Evolutionary conservation across 2,329 filamentous ascomycete genomes (phyloP), one percentile per base, ranked within the genome.

Genomic region (Diaporthe citri): DNA sequence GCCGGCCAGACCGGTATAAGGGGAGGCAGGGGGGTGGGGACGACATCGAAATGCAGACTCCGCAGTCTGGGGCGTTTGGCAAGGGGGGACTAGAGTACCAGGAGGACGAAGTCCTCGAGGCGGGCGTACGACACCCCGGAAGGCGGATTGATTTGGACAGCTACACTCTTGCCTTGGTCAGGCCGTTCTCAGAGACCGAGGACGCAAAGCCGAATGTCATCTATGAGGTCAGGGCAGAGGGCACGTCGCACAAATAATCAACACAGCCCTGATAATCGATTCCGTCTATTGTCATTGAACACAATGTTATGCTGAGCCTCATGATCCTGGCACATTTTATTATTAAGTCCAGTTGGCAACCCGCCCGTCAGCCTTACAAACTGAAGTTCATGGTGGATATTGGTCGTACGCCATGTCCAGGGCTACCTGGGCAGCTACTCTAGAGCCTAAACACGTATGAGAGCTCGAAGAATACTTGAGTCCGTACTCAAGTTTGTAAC

Each of bases 61-160:
- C 57, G n/a, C 36, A 17, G 36, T 39, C 13, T 15, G 36, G 4
- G 12, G 4, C 15, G 1, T 28, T 5, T 25, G 13, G 48, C 2
- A 55, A 69, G n/a, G 10, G 4, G 15, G 34, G 4, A 7, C 41
- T 69, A 8, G 64, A 69, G 12, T 69, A 69, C 9, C 64, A 69
- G 34, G 64, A 69, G 31, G 64, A 69, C n/a, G 64, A 69, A 31
- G 64, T 69, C 1, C 48, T 69, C 9, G 64, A 69, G 48, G 48
- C 64, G 15, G 64, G 64, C 7, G 3, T 69, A n/a, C 48, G 64
- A 15, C 64, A 69, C 13, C 64, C 64, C 1, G 64, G 64, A 5
- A 48, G 64, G 34, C 64, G 55, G 34, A 12, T 69, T 8, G 64
- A 69, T 41, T n/a, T 69, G 15, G 34, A 55, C 2, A 69, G 48